Percentiles rank a stretch among this genome's conserved stretches.
phyloP scores from a whole-genome alignment of 2,329 filamentous ascomycete genomes.

The Fusarium sterilihyphosum region DNA sequence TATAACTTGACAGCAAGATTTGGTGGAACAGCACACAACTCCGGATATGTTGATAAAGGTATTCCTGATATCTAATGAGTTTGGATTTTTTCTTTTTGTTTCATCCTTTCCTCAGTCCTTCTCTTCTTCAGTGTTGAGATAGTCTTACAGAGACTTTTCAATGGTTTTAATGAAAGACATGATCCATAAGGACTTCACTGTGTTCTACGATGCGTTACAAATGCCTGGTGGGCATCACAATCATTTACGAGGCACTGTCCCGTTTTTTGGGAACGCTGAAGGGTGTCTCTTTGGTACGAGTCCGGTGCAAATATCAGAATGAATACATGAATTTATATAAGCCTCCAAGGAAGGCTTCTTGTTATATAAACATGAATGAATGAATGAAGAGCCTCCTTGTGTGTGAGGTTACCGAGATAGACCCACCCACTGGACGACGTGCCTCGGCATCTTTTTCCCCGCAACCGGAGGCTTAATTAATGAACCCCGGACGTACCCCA shows the following conservation, averaged over 20 bases:
- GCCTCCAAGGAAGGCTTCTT: neutral
- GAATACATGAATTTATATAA: neutral
- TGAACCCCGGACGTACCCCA: constrained; percentile 24
- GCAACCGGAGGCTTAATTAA: constrained; percentile 39
- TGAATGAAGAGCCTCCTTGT: neutral
- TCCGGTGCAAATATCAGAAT: neutral
- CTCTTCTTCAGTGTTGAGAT: neutral
- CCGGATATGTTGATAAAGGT: constrained; percentile 1
- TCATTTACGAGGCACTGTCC: neutral
- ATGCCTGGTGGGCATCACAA: neutral
- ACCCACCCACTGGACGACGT: constrained; percentile 33
- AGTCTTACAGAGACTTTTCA: neutral
- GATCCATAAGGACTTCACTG: neutral
- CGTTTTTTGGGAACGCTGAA: neutral
- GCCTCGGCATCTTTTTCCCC: constrained; percentile 46
- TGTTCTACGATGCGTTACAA: neutral
- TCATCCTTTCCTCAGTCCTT: neutral
- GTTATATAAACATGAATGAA: neutral
- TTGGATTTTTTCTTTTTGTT: neutral
- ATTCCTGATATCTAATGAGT: constrained; percentile 13
- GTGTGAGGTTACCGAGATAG: constrained; percentile 19
- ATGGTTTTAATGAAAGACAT: neutral
- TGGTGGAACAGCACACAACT: constrained; percentile 41
- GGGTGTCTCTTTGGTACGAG: neutral
- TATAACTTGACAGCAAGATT: constrained; percentile 12